A percentile compares a stretch with the other conserved stretches of the same genome.
Evolutionary conservation across 2,329 filamentous ascomycete species (phyloP).

Genomic region (Neospermospora avenae): DNA sequence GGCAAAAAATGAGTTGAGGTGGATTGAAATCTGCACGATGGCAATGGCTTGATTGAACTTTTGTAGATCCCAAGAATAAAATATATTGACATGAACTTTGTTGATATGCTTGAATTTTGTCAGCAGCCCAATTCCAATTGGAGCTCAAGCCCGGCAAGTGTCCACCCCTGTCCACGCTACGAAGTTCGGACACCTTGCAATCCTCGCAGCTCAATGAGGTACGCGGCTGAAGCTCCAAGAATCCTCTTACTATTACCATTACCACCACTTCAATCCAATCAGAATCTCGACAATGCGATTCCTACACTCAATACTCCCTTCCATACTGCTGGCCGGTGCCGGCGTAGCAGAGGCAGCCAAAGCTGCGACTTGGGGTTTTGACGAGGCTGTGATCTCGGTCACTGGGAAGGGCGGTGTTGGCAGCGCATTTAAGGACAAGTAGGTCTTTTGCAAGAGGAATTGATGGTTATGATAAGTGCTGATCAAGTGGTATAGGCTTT

Average conservation of each 20-base stretch:
- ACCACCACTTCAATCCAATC: conserved; percentile 9
- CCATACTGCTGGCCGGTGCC: conserved; percentile 40
- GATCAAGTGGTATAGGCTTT: conserved; percentile 26
- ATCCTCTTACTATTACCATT: background rate
- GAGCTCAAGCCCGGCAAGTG: background rate
- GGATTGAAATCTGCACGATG: no score
- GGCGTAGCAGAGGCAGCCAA: conserved; percentile 42
- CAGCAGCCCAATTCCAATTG: background rate
- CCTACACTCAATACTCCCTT: conserved; percentile 40
- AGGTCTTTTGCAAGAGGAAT: conserved; percentile 33
- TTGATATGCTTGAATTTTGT: no score
- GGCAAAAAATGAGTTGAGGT: no score
- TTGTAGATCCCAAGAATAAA: no score
- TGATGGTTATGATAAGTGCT: conserved; percentile 9
- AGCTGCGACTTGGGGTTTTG: conserved; percentile 65
- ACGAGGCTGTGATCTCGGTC: conserved; percentile 67
- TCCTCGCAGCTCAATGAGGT: background rate
- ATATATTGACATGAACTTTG: no score
- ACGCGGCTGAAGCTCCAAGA: conserved; percentile 17
- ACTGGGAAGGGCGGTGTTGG: conserved; percentile 54
- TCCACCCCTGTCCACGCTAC: conserved; percentile 1
- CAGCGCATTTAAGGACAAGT: conserved; percentile 60
- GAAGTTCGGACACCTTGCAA: conserved; percentile 10
- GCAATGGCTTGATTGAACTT: no score
- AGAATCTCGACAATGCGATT: conserved; percentile 39